These are phyloP conservation scores for Aspergillus sojae DNA, from an alignment of 2,329 filamentous ascomycete species.

Conservation along the genomic window DNA sequence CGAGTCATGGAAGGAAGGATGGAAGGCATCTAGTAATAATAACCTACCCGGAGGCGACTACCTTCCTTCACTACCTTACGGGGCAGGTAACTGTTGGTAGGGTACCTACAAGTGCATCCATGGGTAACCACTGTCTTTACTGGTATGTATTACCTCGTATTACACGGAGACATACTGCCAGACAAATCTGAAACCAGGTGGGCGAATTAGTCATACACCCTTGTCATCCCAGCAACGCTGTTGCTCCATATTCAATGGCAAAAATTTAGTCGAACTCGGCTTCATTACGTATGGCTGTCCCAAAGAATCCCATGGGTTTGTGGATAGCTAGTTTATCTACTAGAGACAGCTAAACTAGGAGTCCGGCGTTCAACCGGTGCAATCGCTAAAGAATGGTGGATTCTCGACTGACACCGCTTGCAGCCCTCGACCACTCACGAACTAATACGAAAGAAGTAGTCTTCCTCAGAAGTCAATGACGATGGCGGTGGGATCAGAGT, in stretches of 20 bases:
- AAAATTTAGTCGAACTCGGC: not conserved
- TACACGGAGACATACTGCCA: not conserved
- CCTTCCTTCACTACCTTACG: not conserved
- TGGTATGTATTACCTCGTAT: not conserved
- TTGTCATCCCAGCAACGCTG: not conserved
- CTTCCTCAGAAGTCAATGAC: conserved; percentile 1
- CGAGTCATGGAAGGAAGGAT: not conserved
- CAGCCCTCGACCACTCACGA: not conserved
- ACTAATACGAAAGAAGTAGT: not conserved
- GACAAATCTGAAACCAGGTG: conserved; percentile 6
- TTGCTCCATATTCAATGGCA: not conserved
- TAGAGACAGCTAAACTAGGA: not conserved
- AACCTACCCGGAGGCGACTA: not conserved
- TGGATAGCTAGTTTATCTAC: not conserved
- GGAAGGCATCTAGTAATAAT: not conserved
- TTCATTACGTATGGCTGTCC: not conserved
- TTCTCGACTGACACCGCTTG: not conserved
- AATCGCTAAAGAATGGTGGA: conserved; percentile 3
- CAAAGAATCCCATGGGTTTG: not conserved
- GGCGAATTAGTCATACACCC: conserved; percentile 1
- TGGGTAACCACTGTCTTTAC: not conserved
- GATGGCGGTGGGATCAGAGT: conserved; percentile 1
- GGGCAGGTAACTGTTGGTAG: not conserved
- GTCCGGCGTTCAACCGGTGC: conserved; percentile 1
- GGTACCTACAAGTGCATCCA: not conserved